Base-by-base conservation (phyloP, 1,284 basidiomycete genomes). In the Athelia sp. region DNA sequence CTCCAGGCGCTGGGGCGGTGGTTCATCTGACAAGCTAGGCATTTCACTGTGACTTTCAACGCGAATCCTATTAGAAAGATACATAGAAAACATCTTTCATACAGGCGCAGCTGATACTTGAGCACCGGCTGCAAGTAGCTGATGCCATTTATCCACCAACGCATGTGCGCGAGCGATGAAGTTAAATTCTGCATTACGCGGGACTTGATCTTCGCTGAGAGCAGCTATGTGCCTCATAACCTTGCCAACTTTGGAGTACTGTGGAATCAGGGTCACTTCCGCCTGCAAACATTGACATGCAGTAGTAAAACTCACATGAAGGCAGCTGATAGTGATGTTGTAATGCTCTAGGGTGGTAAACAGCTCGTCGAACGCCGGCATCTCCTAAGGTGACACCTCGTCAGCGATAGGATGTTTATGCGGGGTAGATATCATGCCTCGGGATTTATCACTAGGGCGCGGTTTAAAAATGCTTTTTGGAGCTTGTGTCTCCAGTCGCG, bases 241-340 rank as follows among this genome's bases (percentile, higher is more conserved):
- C 71, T 98, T 98, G 70, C 90, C 93, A 62, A 98, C 96, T 76
- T 98, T 98, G 54, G 95, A 95, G 73, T 85, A 88, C 82, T 93
- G 36, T 13, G 26, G 26, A 29, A 29, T n/a, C n/a, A n/a, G n/a
- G n/a, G n/a, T n/a, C n/a, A n/a, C n/a, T n/a, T n/a, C n/a, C n/a
- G n/a, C n/a, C n/a, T n/a, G n/a, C n/a, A n/a, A n/a, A n/a, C n/a
- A n/a, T n/a, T n/a, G n/a, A n/a, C n/a, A n/a, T n/a, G n/a, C n/a
- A n/a, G n/a, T n/a, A n/a, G 50, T 45, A 50, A 26, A 45, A 74
- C 81, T 62, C 57, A 90, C 88, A 50, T 77, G 74, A 45, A 96
- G 82, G 62, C 93, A 92, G 52, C 88, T 82, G 53, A 93, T 84
- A 50, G 85, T 90, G 73, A 97, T 93, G 46, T 76, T 73, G 64